A percentile compares a stretch with the other conserved stretches of the same genome.
These are phyloP conservation scores for Aspergillus caelatus DNA, from an alignment of 2,329 filamentous ascomycete species.

Conservation along the genomic window DNA sequence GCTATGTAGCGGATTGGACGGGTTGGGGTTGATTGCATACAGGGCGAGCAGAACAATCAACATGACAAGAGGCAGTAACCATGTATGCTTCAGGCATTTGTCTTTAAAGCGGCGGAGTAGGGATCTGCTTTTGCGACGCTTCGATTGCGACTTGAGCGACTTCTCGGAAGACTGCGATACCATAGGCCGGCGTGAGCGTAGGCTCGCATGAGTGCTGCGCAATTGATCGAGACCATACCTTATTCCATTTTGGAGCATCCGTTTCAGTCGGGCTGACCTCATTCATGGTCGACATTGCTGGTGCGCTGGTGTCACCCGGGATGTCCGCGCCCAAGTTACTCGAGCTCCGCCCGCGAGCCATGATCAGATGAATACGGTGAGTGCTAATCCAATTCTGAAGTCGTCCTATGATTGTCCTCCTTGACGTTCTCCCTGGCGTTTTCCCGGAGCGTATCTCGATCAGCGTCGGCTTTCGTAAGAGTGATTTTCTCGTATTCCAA, in stretches of 20 bases:
- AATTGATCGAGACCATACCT: conserved; percentile 27
- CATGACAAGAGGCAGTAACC: conserved; percentile 70
- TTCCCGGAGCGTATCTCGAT: background rate
- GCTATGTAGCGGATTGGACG: conserved; percentile 75
- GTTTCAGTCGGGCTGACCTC: conserved; percentile 36
- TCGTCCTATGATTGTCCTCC: background rate
- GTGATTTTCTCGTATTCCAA: background rate
- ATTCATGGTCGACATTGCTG: conserved; percentile 51
- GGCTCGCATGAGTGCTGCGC: background rate
- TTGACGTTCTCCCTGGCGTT: background rate
- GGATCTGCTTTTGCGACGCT: conserved; percentile 48
- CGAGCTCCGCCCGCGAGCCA: conserved; percentile 47
- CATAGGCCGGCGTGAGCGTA: conserved; percentile 20
- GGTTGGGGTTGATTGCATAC: conserved; percentile 75
- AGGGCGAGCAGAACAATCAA: conserved; percentile 64
- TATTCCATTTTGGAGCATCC: conserved; percentile 31
- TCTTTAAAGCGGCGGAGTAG: conserved; percentile 48
- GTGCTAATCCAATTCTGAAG: background rate
- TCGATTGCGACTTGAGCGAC: conserved; percentile 40
- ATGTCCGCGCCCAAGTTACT: conserved; percentile 51
- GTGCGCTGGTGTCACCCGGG: conserved; percentile 49
- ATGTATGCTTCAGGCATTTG: conserved; percentile 56
- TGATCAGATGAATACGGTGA: conserved; percentile 15
- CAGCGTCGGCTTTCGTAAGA: background rate
- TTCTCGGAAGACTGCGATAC: conserved; percentile 32